Conservation (phyloP, 164 flowering plant species). For the Stephania yunnanensis region DNA sequence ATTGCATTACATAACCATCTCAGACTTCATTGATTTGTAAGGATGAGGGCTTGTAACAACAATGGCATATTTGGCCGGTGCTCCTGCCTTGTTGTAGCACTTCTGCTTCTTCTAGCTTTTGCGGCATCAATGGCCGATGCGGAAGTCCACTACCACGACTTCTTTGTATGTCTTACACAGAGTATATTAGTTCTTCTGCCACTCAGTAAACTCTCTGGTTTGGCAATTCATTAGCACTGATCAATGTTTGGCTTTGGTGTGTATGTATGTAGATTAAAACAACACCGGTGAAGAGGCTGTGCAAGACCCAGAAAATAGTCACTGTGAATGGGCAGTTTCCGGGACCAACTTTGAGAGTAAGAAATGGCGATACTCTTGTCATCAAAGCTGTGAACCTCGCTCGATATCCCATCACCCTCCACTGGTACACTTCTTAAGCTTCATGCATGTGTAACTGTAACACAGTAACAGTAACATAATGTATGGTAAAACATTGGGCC, state of each 20-base stretch:
- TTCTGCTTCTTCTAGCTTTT: slow-evolving; percentile 15
- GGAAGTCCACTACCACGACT: slow-evolving; percentile 48
- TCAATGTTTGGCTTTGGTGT: neutral
- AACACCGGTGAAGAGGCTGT: slow-evolving; percentile 89
- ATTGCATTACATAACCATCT: too few relatives aligned
- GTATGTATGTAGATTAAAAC: slow-evolving; percentile 53
- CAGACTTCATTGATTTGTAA: neutral
- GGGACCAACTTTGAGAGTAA: slow-evolving; percentile 68
- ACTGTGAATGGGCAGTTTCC: slow-evolving; percentile 84
- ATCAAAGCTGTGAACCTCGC: slow-evolving; percentile 61
- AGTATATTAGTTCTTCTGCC: neutral
- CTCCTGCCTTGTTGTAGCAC: slow-evolving; percentile 4
- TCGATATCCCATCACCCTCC: slow-evolving; percentile 59
- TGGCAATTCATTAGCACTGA: too few relatives aligned
- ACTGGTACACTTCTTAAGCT: slow-evolving; percentile 42
- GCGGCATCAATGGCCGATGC: slow-evolving; percentile 9
- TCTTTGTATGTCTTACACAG: slow-evolving; percentile 32
- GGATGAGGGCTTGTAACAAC: too few relatives aligned
- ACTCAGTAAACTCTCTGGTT: neutral
- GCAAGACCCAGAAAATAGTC: slow-evolving; percentile 55
- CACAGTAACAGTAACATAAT: too few relatives aligned
- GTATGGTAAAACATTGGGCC: neutral
- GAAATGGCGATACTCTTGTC: slow-evolving; percentile 63
- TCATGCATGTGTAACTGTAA: neutral
- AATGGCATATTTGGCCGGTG: too few relatives aligned